Evolutionary conservation across 805 yeast genomes (phyloP).

Genomic region (Starmerella sp.): DNA sequence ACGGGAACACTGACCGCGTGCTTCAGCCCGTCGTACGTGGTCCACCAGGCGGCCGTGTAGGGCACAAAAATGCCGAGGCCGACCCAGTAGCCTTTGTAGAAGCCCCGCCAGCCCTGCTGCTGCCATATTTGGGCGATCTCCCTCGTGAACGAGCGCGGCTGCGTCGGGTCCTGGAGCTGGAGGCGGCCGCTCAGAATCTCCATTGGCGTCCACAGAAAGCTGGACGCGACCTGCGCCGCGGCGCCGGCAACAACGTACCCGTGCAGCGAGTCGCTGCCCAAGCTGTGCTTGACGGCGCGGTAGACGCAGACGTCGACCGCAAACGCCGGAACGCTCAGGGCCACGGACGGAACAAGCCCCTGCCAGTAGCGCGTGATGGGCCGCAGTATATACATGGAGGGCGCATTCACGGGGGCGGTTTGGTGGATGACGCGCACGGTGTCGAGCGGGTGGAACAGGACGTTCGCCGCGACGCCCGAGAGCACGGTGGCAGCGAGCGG

Average conservation of each 20-base stretch:
- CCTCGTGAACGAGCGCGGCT: neutral
- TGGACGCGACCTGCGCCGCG: constrained; percentile 28
- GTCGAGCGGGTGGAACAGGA: constrained; percentile 32
- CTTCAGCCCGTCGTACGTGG: constrained; percentile 22
- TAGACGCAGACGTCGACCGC: constrained; percentile 30
- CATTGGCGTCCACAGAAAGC: constrained; percentile 33
- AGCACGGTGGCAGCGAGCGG: constrained; percentile 2
- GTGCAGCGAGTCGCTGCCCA: constrained; percentile 25
- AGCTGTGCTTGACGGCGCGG: constrained; percentile 27
- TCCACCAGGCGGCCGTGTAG: constrained; percentile 32
- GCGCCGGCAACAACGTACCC: constrained; percentile 29
- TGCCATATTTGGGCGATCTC: constrained; percentile 33
- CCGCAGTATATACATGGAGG: constrained; percentile 26
- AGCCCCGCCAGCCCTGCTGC: constrained; percentile 60
- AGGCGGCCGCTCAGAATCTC: constrained; percentile 32
- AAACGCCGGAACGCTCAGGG: constrained; percentile 31
- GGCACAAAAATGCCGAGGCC: constrained; percentile 32
- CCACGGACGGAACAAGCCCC: constrained; percentile 30
- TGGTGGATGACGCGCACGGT: constrained; percentile 33
- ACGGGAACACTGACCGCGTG: constrained; percentile 11
- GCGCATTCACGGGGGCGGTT: constrained; percentile 28
- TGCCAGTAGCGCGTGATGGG: constrained; percentile 27
- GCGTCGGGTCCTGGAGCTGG: constrained; percentile 20
- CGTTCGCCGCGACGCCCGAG: constrained; percentile 15
- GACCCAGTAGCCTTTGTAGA: constrained; percentile 55